phyloP scores from a whole-genome alignment of 331 rosid genomes.

The Quercus tomentella region DNA sequence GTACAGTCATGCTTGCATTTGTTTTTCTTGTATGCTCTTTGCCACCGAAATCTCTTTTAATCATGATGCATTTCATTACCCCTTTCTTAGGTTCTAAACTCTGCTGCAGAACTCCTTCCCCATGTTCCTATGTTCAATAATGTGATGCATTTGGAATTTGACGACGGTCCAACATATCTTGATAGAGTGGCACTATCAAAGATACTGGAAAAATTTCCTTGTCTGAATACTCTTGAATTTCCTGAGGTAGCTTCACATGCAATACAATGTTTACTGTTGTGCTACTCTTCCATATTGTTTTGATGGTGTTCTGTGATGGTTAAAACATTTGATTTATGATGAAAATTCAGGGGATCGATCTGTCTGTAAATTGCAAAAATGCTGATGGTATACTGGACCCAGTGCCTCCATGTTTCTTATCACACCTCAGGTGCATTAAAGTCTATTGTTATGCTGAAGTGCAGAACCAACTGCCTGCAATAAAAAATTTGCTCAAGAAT shows the following conservation, averaged over 20 bases:
- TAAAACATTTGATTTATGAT: neutral
- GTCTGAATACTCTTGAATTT: neutral
- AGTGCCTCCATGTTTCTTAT: neutral
- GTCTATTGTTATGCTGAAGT: neutral
- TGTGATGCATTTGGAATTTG: constrained; percentile 3
- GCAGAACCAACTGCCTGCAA: neutral
- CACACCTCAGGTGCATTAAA: neutral
- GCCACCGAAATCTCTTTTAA: neutral
- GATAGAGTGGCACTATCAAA: neutral
- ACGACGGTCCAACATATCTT: neutral
- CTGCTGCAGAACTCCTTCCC: neutral
- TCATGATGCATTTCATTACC: neutral
- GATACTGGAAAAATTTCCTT: neutral
- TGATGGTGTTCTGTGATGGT: neutral
- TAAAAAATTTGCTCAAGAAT: neutral
- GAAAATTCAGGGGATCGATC: neutral
- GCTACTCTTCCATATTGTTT: neutral
- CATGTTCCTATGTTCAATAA: neutral
- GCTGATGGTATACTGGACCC: neutral
- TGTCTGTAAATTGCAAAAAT: neutral
- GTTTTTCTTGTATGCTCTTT: too few relatives aligned
- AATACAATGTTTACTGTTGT: neutral
- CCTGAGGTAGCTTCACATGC: neutral
- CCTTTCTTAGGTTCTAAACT: neutral
- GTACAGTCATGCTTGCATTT: too few relatives aligned